Evolutionary conservation across 257 asterid genomes (phyloP), one percentile per base, ranked within the genome.

Genomic region (Scutellaria baicalensis): DNA sequence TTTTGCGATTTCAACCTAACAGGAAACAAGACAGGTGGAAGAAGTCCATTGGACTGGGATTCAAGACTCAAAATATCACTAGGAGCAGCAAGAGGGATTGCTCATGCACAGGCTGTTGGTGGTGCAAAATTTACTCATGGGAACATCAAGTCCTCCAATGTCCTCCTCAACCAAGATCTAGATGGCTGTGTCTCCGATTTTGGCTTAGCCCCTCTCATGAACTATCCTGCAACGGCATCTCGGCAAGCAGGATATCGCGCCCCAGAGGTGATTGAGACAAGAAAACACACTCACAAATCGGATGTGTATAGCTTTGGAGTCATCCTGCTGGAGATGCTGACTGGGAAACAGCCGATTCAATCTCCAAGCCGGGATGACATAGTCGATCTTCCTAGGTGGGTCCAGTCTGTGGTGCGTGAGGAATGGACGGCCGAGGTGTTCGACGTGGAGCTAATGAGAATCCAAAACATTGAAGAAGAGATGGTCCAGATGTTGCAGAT

Each of bases 371-470:
- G 92, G 0, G 98, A 93, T 6, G 95, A 88, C 74, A 82, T 82
- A 18, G 93, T 85, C 7, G 95, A 90, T 75, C 96, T 93, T 47
- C 97, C 97, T 0, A 77, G 95, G 74, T 92, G 98, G 98, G 98
- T 92, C 16, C 98, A 88, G 71, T 93, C 98, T 9, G 98, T 93
- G 2, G 98, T 93, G 44, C 81, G 96, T 75, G 98, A 93, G 78
- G 98, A 93, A 70, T 93, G 97, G 98, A 93, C 98, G 10, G 95
- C 95, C 0, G 97, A 93, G 81, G 98, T 93, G 14, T 93, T 93
- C 39, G 98, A 93, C 27, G 91, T 87, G 4, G 96, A 90, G 78
- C 64, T 92, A 64, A 84, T 90, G 96, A 82, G 89, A 58, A 82
- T 79, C 20, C 95, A 86, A 36, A 86, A 90, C 73, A 88, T 90